phyloP scores from a whole-genome alignment of 2,329 filamentous ascomycete species.

The Pseudogymnoascus sp. region DNA sequence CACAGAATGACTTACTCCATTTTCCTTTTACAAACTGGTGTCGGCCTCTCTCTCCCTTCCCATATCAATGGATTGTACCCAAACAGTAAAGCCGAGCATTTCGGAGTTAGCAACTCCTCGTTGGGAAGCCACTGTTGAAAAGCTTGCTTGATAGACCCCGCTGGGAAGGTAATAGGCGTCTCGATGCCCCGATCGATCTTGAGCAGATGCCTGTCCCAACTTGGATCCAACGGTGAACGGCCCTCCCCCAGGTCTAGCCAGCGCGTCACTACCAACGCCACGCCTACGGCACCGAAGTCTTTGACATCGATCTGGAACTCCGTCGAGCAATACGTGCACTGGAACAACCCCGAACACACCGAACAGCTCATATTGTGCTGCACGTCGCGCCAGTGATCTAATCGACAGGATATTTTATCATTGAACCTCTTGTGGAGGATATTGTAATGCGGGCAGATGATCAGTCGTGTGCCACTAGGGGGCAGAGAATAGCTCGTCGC shows the following conservation, averaged over 20 bases:
- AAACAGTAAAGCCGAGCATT: not conserved
- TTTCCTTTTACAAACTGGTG: not conserved
- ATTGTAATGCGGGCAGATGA: not conserved
- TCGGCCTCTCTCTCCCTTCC: not conserved
- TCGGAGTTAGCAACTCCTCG: not conserved
- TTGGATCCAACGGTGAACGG: conserved; percentile 8
- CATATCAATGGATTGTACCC: not conserved
- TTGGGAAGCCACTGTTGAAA: not conserved
- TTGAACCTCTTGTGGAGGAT: not conserved
- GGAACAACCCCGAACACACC: not conserved
- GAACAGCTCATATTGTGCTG: not conserved
- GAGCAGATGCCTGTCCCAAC: conserved; percentile 10
- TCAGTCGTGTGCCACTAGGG: not conserved
- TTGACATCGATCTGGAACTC: conserved; percentile 17
- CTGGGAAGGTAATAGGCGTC: not conserved
- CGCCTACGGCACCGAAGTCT: conserved; percentile 11
- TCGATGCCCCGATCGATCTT: not conserved
- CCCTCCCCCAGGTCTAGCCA: conserved; percentile 16
- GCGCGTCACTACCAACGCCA: conserved; percentile 15
- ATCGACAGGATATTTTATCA: not conserved
- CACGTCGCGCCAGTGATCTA: not conserved
- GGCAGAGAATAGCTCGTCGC: not conserved
- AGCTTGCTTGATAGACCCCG: not conserved
- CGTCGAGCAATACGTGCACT: not conserved
- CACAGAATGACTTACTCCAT: not conserved